phyloP scores from a whole-genome alignment of 345 rosid genomes.

The Firmiana major region DNA sequence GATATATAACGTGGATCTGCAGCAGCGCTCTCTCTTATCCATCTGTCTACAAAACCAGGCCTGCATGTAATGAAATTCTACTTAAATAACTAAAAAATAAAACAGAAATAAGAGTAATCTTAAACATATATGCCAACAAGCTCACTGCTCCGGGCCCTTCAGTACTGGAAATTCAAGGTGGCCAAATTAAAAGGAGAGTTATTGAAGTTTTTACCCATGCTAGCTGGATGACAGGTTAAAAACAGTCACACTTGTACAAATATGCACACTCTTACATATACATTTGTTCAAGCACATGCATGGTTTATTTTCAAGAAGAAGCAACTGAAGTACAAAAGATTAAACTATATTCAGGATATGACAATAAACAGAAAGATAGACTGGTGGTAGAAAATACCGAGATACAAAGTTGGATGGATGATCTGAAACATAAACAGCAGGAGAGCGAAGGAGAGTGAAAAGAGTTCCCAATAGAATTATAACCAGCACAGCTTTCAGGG shows the following conservation, averaged over 20 bases:
- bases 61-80: constrained; percentile 25
- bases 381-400: constrained; percentile 30
- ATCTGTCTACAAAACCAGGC: constrained; percentile 41
- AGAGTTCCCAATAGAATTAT: constrained; percentile 54
- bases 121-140: not conserved
- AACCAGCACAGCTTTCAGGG: constrained; percentile 48
- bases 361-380: not conserved
- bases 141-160: not conserved
- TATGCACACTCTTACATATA: not conserved
- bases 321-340: not conserved
- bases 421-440: constrained; percentile 57
- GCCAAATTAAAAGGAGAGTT: not conserved
- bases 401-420: constrained; percentile 33
- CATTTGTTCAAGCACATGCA: not conserved
- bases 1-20: constrained; percentile 59
- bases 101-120: not conserved
- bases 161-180: not conserved
- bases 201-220: not conserved
- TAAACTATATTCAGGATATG: not conserved
- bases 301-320: not conserved
- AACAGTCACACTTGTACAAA: not conserved
- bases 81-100: constrained; percentile 8
- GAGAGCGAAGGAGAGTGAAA: constrained; percentile 57
- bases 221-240: not conserved
- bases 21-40: constrained; percentile 38